Base-by-base conservation (phyloP, 768 basidiomycete genomes). In the Termitomyces sp. region DNA sequence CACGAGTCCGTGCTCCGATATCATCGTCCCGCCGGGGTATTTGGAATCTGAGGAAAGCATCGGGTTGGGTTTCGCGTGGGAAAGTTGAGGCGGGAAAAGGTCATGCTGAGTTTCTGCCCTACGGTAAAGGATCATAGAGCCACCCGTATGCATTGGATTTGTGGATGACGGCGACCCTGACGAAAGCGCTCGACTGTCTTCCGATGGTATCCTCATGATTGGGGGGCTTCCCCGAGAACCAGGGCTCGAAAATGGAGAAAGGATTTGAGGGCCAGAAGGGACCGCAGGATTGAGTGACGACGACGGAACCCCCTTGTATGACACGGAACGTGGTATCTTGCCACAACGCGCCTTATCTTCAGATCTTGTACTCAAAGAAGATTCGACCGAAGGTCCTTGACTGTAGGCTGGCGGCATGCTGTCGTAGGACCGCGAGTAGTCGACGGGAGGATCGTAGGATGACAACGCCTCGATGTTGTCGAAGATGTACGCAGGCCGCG, bases 31-130 rank as follows among this genome's bases (percentile, higher is more conserved):
- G 2, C 69, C 62, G 1, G 89, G 89, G 67, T 88, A 91, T 68
- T 90, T 90, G 10, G 85, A 86, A 44, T 87, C 84, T 22, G 74
- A 74, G 0, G 84, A 81, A 20, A 82, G 55, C 20, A 74, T 58
- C 26, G 71, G 74, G 33, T 70, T 67, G 4, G 74, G 65, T 22
- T 69, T 69, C 9, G 62, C 58, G 33, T 57, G 45, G 12, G 64
- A 63, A 18, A 65, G 50, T 5, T 67, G 62, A 3, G 72, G 72
- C 2, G 77, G 83, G 14, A 76, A 67, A 24, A 72, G 59, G 37
- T 69, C 72, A 42, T 63, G 67, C 39, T 27, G 33, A n/a, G 68
- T 60, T 42, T 73, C 72, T 24, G 68, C 69, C 34, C 62, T 65
- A 37, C 71, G 70, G 49, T 76, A 76, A 0, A 76, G 68, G 26